A percentile compares a stretch with the other conserved stretches of the same genome.
Conservation (phyloP, 2,329 filamentous ascomycete genomes). For the Beauveria bassiana region DNA sequence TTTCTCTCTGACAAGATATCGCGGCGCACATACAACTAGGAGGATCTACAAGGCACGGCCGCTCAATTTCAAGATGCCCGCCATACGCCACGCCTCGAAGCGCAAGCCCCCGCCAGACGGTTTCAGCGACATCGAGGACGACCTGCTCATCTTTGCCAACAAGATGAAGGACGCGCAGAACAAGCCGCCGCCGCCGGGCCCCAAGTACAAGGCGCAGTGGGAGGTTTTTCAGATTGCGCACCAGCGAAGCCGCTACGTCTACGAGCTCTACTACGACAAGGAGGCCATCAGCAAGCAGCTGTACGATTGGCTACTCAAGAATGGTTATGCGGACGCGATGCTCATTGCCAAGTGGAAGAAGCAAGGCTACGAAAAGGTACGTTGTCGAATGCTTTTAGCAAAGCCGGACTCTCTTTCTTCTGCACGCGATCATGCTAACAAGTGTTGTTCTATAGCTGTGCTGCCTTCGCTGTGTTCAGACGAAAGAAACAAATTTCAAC, state of each 20-base stretch:
- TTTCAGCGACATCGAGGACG: conserved; percentile 82
- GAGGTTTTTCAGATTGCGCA: conserved; percentile 97
- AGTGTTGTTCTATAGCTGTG: conserved; percentile 55
- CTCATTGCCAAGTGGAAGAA: conserved; percentile 99
- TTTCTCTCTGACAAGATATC: not conserved
- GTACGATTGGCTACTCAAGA: conserved; percentile 96
- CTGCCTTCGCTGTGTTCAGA: conserved; percentile 92
- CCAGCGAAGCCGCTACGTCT: conserved; percentile 86
- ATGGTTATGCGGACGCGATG: conserved; percentile 88
- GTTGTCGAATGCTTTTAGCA: conserved; percentile 16
- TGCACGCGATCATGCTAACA: conserved; percentile 17
- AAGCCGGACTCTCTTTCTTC: not conserved
- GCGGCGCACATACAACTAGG: not conserved
- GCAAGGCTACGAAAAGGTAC: conserved; percentile 92
- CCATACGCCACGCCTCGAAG: conserved; percentile 66
- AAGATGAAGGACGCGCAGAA: conserved; percentile 96
- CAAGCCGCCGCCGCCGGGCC: conserved; percentile 69
- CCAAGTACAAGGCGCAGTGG: conserved; percentile 88
- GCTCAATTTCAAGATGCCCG: conserved; percentile 52
- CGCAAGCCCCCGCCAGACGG: conserved; percentile 78
- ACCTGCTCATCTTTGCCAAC: conserved; percentile 76
- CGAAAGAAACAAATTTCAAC: conserved; percentile 99
- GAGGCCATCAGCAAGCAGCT: conserved; percentile 87
- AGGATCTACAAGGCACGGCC: not conserved
- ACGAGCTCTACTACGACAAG: conserved; percentile 96